Conservation (phyloP, 345 rosid species). For the Turritis glabra region DNA sequence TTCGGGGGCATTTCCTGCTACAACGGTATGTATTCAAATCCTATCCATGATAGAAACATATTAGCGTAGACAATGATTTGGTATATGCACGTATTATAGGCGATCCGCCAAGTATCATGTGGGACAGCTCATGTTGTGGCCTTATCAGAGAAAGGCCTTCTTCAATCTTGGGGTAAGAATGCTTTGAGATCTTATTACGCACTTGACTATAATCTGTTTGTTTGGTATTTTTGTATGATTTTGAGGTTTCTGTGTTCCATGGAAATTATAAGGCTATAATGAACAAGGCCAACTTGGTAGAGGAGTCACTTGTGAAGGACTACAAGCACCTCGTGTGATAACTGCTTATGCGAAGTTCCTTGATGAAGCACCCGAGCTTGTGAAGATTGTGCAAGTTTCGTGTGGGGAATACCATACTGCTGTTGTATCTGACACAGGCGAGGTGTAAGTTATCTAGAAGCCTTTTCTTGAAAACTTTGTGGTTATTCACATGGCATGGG, state of each 20-base stretch:
- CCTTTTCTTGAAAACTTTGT: conserved; percentile 48
- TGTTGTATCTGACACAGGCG: conserved; percentile 83
- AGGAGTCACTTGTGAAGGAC: conserved; percentile 94
- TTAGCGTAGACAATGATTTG: neutral
- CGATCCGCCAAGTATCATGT: conserved; percentile 79
- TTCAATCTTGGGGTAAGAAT: conserved; percentile 94
- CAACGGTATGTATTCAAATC: conserved; percentile 48
- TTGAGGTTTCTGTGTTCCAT: conserved; percentile 7
- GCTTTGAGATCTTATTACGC: conserved; percentile 1
- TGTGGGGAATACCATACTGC: conserved; percentile 98
- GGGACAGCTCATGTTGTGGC: conserved; percentile 94
- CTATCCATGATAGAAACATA: neutral
- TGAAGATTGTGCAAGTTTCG: conserved; percentile 83
- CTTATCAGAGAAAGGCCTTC: conserved; percentile 80
- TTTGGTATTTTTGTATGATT: neutral
- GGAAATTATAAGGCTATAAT: conserved; percentile 64
- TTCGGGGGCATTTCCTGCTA: conserved; percentile 80
- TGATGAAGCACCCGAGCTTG: conserved; percentile 94
- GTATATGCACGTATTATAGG: conserved; percentile 40
- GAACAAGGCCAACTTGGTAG: conserved; percentile 98
- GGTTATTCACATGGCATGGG: conserved; percentile 53
- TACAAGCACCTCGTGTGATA: conserved; percentile 77
- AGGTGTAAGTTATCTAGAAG: conserved; percentile 87
- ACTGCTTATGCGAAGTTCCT: conserved; percentile 81
- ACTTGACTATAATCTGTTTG: neutral